Percentiles rank a stretch among this genome's conserved stretches.
Evolutionary conservation across 1,284 basidiomycete species (phyloP).

Genomic region (Heterobasidion parviporum): DNA sequence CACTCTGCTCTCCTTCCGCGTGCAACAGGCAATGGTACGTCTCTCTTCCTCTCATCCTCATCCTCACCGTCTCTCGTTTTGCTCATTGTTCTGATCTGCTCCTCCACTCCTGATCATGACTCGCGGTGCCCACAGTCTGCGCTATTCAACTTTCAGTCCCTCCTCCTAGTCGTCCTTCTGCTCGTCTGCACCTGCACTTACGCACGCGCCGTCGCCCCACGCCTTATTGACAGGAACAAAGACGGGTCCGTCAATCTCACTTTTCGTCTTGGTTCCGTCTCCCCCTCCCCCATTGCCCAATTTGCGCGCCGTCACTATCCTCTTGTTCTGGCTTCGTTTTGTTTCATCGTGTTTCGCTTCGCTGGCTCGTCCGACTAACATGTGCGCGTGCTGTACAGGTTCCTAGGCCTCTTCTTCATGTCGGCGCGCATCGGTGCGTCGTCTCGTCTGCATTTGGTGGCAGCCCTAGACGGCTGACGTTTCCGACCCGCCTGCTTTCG

Average conservation of each 20-base stretch:
- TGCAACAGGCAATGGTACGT: too few species aligned
- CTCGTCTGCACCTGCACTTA: slow-evolving; percentile 98
- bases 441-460: background rate
- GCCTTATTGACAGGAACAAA: slow-evolving; percentile 90
- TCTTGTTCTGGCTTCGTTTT: background rate
- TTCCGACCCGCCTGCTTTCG: background rate
- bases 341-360: background rate
- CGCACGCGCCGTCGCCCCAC: slow-evolving; percentile 81
- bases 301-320: background rate
- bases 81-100: background rate
- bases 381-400: slow-evolving; percentile 36
- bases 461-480: too few species aligned
- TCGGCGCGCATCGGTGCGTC: slow-evolving; percentile 81
- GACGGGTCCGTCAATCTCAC: slow-evolving; percentile 61
- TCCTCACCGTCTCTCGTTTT: too few species aligned
- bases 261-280: background rate
- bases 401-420: slow-evolving; percentile 90
- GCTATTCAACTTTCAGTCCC: slow-evolving; percentile 95
- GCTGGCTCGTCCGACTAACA: background rate
- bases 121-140: slow-evolving; percentile 62
- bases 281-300: background rate
- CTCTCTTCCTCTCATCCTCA: too few species aligned
- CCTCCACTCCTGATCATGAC: background rate
- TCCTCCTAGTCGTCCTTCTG: slow-evolving; percentile 88
- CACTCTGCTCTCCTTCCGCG: too few species aligned